Evolutionary conservation across 306 rosid species (phyloP).

Genomic region (Pyrus communis): DNA sequence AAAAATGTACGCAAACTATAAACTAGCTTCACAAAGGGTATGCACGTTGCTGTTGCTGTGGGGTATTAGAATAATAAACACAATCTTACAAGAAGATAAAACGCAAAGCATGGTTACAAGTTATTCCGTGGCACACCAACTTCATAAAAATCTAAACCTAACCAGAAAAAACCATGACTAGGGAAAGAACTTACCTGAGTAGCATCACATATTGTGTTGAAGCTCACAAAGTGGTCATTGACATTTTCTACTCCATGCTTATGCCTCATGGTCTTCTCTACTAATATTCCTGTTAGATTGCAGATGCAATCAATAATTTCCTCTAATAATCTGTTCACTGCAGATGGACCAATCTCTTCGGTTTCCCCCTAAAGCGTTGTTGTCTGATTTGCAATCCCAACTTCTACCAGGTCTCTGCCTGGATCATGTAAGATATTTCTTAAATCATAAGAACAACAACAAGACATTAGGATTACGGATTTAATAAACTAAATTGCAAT

Average conservation of each 20-base stretch:
- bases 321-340: neutral
- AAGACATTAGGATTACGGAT: too few relatives aligned
- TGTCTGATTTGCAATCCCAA: slow-evolving; percentile 95
- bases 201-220: slow-evolving; percentile 97
- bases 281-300: slow-evolving; percentile 58
- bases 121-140: neutral
- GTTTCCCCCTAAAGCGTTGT: slow-evolving; percentile 99
- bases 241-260: slow-evolving; percentile 72
- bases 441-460: too few relatives aligned
- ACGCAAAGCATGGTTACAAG: neutral
- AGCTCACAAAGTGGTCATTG: slow-evolving; percentile 78
- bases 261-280: slow-evolving; percentile 80
- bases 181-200: slow-evolving; percentile 57
- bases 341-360: slow-evolving; percentile 76
- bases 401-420: slow-evolving; percentile 53
- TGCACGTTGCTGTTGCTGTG: neutral
- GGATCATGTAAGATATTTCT: slow-evolving; percentile 34
- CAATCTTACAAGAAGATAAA: neutral
- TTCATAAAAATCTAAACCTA: neutral
- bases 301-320: slow-evolving; percentile 1
- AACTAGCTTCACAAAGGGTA: neutral
- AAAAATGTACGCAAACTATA: neutral
- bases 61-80: neutral
- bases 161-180: neutral
- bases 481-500: too few relatives aligned